These are phyloP conservation scores for Tricholoma flavovirens DNA, from an alignment of 768 basidiomycete species.

Conservation along the genomic window DNA sequence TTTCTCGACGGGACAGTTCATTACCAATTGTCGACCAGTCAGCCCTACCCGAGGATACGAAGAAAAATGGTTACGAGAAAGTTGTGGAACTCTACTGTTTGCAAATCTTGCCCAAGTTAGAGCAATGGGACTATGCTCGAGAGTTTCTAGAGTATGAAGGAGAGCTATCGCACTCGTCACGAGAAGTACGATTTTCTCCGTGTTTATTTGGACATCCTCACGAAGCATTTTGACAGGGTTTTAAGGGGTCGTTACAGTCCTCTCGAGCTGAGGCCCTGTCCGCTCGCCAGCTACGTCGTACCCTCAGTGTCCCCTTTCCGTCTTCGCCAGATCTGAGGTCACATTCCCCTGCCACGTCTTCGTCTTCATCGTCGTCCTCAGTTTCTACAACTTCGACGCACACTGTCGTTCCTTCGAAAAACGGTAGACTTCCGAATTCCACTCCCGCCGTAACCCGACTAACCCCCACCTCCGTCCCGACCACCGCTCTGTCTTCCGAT, in stretches of 20 bases:
- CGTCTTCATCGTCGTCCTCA: conserved; percentile 62
- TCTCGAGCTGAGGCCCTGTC: conserved; percentile 34
- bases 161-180: conserved; percentile 46
- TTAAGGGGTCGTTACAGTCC: conserved; percentile 35
- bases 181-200: conserved; percentile 43
- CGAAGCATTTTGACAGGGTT: conserved; percentile 23
- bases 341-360: conserved; percentile 47
- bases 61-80: conserved; percentile 61
- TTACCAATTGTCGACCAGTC: conserved; percentile 6
- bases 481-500: conserved; percentile 33
- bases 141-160: conserved; percentile 73
- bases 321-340: conserved; percentile 31
- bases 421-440: conserved; percentile 18
- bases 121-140: conserved; percentile 74
- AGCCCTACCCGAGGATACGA: conserved; percentile 18
- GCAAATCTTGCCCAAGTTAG: conserved; percentile 63
- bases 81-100: conserved; percentile 74
- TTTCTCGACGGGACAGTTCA: conserved; percentile 48
- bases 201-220: conserved; percentile 2
- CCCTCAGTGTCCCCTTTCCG: conserved; percentile 18
- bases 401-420: conserved; percentile 54
- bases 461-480: conserved; percentile 27
- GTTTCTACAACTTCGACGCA: conserved; percentile 69
- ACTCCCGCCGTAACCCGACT: conserved; percentile 20
- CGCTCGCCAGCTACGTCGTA: conserved; percentile 22